Conservation (phyloP, 1,284 basidiomycete genomes). For the Marasmius fiardii region DNA sequence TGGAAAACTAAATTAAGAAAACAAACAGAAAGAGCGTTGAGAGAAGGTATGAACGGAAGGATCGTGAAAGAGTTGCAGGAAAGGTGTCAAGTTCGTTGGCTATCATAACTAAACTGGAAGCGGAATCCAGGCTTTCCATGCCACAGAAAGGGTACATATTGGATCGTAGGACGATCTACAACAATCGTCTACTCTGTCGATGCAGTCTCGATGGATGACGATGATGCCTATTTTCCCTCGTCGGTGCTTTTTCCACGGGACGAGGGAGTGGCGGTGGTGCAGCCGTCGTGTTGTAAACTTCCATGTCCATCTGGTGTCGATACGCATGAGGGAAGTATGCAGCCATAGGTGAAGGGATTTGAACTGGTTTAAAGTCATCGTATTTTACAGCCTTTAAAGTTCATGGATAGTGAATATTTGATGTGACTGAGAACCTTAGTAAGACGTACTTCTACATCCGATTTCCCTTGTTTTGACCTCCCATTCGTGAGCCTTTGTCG, state of each 20-base stretch:
- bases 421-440: neutral
- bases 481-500: neutral
- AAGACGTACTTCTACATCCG: neutral
- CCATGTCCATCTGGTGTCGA: conserved; percentile 4
- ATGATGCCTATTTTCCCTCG: neutral
- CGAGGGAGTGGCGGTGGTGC: neutral
- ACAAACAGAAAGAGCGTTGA: too few relatives aligned
- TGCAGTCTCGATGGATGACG: neutral
- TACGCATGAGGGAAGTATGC: neutral
- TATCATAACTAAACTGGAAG: too few relatives aligned
- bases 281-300: neutral
- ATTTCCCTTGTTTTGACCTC: neutral
- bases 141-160: too few relatives aligned
- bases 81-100: too few relatives aligned
- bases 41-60: too few relatives aligned
- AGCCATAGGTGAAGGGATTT: neutral
- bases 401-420: neutral
- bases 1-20: too few relatives aligned
- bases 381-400: neutral
- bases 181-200: neutral
- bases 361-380: neutral
- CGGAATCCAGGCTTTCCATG: too few relatives aligned
- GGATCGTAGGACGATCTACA: neutral
- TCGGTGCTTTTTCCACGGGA: neutral
- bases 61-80: too few relatives aligned